Percentiles rank a stretch among this genome's conserved stretches.
phyloP scores from a whole-genome alignment of 129 eudicot genomes.

The Saposhnikovia divaricata region DNA sequence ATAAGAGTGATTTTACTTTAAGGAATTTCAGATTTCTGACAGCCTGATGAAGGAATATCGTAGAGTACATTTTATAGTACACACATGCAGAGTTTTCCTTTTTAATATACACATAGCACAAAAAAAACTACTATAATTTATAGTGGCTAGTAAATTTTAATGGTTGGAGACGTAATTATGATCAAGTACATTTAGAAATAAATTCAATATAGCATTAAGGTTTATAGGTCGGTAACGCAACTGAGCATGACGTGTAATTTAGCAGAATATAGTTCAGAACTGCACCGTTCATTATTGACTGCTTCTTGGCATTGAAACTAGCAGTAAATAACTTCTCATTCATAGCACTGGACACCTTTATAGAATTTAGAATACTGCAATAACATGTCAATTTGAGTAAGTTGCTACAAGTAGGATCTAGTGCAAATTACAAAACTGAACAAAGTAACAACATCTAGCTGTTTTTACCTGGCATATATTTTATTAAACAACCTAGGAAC shows the following conservation, averaged over 20 bases:
- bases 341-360: conserved; percentile 56
- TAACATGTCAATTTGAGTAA: conserved; percentile 8
- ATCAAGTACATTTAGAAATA: background rate
- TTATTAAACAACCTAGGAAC: conserved; percentile 75
- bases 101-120: background rate
- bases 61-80: background rate
- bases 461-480: conserved; percentile 63
- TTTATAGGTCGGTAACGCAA: too few species aligned
- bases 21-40: background rate
- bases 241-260: too few species aligned
- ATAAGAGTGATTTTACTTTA: background rate
- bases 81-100: background rate
- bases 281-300: conserved; percentile 56
- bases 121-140: background rate
- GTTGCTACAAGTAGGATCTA: background rate
- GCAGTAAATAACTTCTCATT: conserved; percentile 58
- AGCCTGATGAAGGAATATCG: background rate
- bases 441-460: background rate
- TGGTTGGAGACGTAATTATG: background rate
- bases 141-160: background rate
- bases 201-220: background rate
- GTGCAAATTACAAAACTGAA: background rate
- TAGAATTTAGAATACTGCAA: conserved; percentile 59
- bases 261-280: conserved; percentile 3
- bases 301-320: conserved; percentile 70